Conservation (phyloP, 2,329 filamentous ascomycete species). For the Beauveria asiatica region DNA sequence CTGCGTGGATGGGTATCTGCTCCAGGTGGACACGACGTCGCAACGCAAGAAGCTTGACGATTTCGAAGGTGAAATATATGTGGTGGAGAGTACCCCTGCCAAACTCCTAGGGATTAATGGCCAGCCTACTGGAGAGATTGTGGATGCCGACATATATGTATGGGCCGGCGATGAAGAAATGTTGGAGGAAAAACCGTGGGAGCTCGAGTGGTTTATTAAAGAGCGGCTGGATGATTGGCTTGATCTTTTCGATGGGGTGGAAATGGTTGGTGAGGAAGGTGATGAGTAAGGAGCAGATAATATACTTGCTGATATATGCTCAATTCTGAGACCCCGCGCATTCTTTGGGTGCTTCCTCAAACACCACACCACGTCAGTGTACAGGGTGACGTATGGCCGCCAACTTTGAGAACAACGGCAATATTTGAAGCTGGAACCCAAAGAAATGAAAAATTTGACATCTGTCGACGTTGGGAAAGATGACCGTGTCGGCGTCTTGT, state of each 20-base stretch:
- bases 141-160: conserved; percentile 24
- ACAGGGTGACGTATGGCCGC: too few species aligned
- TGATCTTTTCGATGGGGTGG: conserved; percentile 16
- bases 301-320: too few species aligned
- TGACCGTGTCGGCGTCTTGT: too few species aligned
- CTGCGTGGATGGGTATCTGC: conserved; percentile 19
- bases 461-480: too few species aligned
- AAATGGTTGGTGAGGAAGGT: conserved; percentile 11
- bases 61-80: conserved; percentile 24
- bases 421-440: too few species aligned
- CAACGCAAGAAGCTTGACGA: conserved; percentile 25
- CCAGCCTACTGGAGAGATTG: conserved; percentile 1
- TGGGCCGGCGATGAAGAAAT: conserved; percentile 17
- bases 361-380: too few species aligned
- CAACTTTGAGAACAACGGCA: too few species aligned
- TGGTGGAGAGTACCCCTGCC: conserved; percentile 8
- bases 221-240: conserved; percentile 23
- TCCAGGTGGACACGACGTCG: conserved; percentile 16
- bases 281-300: too few species aligned
- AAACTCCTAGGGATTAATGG: conserved; percentile 4
- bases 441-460: too few species aligned
- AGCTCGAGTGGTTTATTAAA: conserved; percentile 17
- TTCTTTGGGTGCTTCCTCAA: too few species aligned
- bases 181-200: conserved; percentile 18
- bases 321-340: too few species aligned